Evolutionary conservation across 129 eudicot genomes (phyloP).

Genomic region (Dittrichia graveolens): DNA sequence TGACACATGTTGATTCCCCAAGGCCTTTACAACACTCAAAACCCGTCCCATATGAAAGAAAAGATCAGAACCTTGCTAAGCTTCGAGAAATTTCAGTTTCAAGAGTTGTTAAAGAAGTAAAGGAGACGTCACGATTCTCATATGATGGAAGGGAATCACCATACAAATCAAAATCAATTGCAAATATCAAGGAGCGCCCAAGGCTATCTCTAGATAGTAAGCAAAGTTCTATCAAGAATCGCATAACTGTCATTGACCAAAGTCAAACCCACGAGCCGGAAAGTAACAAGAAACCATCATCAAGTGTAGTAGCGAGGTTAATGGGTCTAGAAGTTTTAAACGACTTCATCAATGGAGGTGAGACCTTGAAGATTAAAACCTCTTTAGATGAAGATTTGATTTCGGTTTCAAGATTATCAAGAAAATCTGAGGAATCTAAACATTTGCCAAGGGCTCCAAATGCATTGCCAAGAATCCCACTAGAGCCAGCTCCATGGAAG

Average conservation of each 20-base stretch:
- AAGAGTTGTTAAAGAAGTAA: constrained; percentile 40
- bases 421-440: constrained; percentile 40
- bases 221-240: constrained; percentile 47
- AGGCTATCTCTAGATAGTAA: constrained; percentile 88
- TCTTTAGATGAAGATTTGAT: constrained; percentile 30
- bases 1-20: constrained; percentile 83
- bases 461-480: constrained; percentile 43
- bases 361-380: constrained; percentile 31
- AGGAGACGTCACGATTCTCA: constrained; percentile 62
- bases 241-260: constrained; percentile 24
- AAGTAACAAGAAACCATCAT: constrained; percentile 58
- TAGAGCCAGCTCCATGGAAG: constrained; percentile 88
- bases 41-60: constrained; percentile 45
- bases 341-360: constrained; percentile 30
- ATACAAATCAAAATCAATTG: constrained; percentile 38
- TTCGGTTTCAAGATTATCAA: constrained; percentile 39
- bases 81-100: constrained; percentile 42
- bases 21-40: constrained; percentile 52
- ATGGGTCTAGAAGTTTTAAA: constrained; percentile 82
- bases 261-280: constrained; percentile 51
- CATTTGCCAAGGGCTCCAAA: constrained; percentile 38
- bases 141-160: constrained; percentile 73
- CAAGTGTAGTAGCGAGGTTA: constrained; percentile 73
- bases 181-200: constrained; percentile 65
- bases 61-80: constrained; percentile 45